Evolutionary conservation across 176 grass and related monocot species (phyloP), one percentile per base, ranked within the genome.

Genomic region (Neostapfia colusana): DNA sequence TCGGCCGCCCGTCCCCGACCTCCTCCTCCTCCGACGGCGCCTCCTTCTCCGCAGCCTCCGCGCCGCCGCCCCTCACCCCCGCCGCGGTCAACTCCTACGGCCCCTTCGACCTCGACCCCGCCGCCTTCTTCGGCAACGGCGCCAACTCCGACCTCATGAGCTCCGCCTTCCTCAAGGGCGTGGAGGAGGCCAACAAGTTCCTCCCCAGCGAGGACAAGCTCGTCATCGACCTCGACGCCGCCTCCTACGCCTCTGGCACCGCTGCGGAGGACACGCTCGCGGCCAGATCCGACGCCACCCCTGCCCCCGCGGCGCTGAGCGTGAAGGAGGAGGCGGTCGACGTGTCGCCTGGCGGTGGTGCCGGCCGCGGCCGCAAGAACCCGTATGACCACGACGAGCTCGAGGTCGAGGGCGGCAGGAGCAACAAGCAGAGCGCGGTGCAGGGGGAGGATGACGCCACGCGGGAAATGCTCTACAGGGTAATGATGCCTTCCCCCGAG

Each of bases 121-220:
- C 83, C 0, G 77, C 59, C 25, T 77, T 85, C 73, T 82, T 85
- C 73, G 21, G 71, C 73, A 42, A 8, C 34, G 80, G 79, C 5
- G 80, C 80, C 16, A 85, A 85, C 83, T 78, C 87, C 26, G 73
- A 89, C 60, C 73, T 89, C 49, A 81, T 89, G 81, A 88, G 38
- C 81, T 64, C 76, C 43, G 86, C 86, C 15, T 88, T 90, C 78
- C 66, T 79, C 64, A 92, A 77, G 85, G 92, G 92, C 21, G 60
- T 85, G 76, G 89, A 96, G 73, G 92, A 96, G 87, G 92, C 92
- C 4, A 88, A 81, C 65, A 92, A 96, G 79, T 96, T 96, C 73
- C 84, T 96, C 11, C 88, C 88, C 34, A n/a, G 10, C 24, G 76
- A 80, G 77, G 17, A 76, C 23, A 85, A 66, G 57, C 48, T 81